These are phyloP conservation scores for Pseudonitzschia delicatissima DNA, from an alignment of 108 stramenopile genomes.

Conservation along the genomic window DNA sequence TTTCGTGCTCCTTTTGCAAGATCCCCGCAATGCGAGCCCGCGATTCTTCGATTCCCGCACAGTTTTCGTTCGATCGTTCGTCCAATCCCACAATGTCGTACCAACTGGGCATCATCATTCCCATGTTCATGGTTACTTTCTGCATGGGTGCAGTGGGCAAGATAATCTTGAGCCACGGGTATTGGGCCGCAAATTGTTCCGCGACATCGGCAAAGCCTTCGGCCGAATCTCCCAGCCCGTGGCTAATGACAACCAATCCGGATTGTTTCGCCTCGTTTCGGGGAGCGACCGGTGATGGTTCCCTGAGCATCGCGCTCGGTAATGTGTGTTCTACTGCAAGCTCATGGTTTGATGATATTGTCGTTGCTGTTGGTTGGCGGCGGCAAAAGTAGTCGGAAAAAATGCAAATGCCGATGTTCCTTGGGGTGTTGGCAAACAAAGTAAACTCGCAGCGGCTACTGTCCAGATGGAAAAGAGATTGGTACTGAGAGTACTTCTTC, in stretches of 20 bases:
- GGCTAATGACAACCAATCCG: conserved; percentile 81
- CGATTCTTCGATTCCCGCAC: conserved; percentile 78
- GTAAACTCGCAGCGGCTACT: neutral
- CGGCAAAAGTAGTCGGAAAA: too few species aligned
- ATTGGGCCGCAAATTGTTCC: conserved; percentile 49
- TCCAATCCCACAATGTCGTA: conserved; percentile 89
- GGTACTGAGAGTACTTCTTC: neutral
- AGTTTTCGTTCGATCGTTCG: conserved; percentile 85
- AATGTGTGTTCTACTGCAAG: conserved; percentile 22
- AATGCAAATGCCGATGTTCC: neutral
- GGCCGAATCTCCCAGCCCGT: conserved; percentile 91
- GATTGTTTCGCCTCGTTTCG: conserved; percentile 64
- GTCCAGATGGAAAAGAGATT: neutral
- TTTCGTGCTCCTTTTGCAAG: conserved; percentile 64
- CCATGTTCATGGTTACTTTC: conserved; percentile 91
- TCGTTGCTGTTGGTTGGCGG: conserved; percentile 1
- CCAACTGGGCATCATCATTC: conserved; percentile 89
- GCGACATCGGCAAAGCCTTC: conserved; percentile 70
- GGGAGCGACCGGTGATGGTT: conserved; percentile 70
- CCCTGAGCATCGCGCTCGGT: conserved; percentile 57
- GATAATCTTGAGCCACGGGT: conserved; percentile 87
- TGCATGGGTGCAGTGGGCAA: conserved; percentile 90
- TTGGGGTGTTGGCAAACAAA: neutral
- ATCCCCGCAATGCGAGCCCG: conserved; percentile 42
- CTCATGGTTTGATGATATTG: neutral